A percentile compares a stretch with the other conserved stretches of the same genome.
These are phyloP conservation scores for Kickxella alabastrina DNA, from an alignment of 192 early-diverging fungal species.

Conservation along the genomic window DNA sequence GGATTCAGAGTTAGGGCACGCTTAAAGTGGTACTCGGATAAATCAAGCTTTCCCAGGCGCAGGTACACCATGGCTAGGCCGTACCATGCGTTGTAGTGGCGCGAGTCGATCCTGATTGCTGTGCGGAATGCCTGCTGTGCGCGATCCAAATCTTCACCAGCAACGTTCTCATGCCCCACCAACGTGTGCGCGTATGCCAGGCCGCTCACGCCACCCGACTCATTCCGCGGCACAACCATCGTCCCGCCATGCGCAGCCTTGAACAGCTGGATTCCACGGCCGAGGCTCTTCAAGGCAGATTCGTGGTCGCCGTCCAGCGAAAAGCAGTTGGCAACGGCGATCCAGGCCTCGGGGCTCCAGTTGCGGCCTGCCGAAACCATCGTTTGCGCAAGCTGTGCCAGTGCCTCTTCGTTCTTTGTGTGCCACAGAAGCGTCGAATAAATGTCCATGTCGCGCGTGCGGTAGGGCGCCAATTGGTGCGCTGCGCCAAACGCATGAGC, in stretches of 20 bases:
- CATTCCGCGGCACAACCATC: slow-evolving; percentile 20
- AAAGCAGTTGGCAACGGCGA: slow-evolving; percentile 67
- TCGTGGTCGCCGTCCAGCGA: slow-evolving; percentile 74
- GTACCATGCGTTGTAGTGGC: slow-evolving; percentile 86
- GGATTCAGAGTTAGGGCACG: slow-evolving; percentile 70
- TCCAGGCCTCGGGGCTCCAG: slow-evolving; percentile 78
- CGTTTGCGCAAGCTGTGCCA: slow-evolving; percentile 72
- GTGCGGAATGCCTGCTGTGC: slow-evolving; percentile 69
- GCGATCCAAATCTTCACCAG: slow-evolving; percentile 69
- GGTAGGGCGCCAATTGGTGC: slow-evolving; percentile 64
- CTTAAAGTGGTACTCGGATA: slow-evolving; percentile 70
- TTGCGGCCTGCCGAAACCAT: slow-evolving; percentile 62
- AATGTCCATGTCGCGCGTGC: slow-evolving; percentile 75
- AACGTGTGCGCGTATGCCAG: slow-evolving; percentile 80
- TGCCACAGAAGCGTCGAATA: slow-evolving; percentile 89
- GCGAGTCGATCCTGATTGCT: slow-evolving; percentile 64
- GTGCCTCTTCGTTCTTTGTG: slow-evolving; percentile 61
- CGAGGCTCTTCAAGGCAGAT: slow-evolving; percentile 71
- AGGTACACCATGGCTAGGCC: slow-evolving; percentile 73
- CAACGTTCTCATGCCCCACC: slow-evolving; percentile 75
- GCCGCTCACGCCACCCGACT: slow-evolving; percentile 27
- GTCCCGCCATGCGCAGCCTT: slow-evolving; percentile 18
- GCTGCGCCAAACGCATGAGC: slow-evolving; percentile 53
- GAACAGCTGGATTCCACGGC: slow-evolving; percentile 65
- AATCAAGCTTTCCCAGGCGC: slow-evolving; percentile 66